Evolutionary conservation across 2,329 filamentous ascomycete species (phyloP).

Genomic region (Lomentospora prolificans): DNA sequence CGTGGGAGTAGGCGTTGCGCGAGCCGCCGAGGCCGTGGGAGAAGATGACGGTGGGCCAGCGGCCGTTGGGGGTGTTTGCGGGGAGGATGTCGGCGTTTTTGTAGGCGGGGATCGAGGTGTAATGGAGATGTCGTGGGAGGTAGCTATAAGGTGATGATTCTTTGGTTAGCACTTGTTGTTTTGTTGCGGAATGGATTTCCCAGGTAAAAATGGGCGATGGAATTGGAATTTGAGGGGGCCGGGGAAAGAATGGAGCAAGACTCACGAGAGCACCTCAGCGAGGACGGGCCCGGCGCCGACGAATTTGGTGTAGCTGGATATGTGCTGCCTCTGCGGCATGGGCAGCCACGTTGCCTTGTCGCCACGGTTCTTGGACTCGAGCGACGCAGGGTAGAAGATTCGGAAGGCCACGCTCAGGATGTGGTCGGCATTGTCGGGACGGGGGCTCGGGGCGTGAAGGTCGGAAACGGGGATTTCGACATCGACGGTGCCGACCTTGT

Average conservation of each 20-base stretch:
- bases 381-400: constrained; percentile 66
- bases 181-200: too few species aligned
- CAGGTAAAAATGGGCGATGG: too few species aligned
- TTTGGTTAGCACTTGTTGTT: background rate
- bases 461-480: constrained; percentile 65
- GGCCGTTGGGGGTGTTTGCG: constrained; percentile 33
- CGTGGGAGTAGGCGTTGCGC: constrained; percentile 76
- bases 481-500: constrained; percentile 71
- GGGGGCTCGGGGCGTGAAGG: constrained; percentile 41
- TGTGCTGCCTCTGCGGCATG: constrained; percentile 61
- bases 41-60: constrained; percentile 78
- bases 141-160: constrained; percentile 42
- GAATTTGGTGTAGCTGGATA: constrained; percentile 69
- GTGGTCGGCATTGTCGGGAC: constrained; percentile 36
- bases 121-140: constrained; percentile 62
- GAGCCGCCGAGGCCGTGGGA: constrained; percentile 77
- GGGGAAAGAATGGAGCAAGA: constrained; percentile 11
- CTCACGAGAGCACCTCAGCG: constrained; percentile 51
- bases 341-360: constrained; percentile 68
- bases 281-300: constrained; percentile 53
- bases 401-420: constrained; percentile 71
- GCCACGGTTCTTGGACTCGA: constrained; percentile 30
- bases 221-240: background rate
- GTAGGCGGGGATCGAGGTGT: constrained; percentile 60
- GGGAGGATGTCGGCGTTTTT: constrained; percentile 58